phyloP scores from a whole-genome alignment of 2,329 filamentous ascomycete species.

The Botryotinia narcissicola region DNA sequence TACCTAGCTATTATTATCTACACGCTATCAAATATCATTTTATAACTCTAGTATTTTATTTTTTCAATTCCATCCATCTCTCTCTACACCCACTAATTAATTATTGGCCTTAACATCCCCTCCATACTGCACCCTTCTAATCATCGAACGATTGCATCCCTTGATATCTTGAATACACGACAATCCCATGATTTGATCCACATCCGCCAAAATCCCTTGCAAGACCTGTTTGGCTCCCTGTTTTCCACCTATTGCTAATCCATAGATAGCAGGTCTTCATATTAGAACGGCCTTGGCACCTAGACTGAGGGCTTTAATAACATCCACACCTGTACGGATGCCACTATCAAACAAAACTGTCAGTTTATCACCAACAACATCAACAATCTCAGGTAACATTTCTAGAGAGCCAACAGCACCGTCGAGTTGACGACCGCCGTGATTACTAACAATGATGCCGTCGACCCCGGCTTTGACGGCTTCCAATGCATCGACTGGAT shows the following conservation, averaged over 20 bases:
- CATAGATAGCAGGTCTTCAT: slow-evolving; percentile 57
- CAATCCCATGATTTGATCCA: slow-evolving; percentile 56
- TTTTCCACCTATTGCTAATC: slow-evolving; percentile 52
- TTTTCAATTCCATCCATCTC: too few species aligned
- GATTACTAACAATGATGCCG: slow-evolving; percentile 57
- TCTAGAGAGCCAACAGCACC: slow-evolving; percentile 54
- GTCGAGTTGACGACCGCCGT: slow-evolving; percentile 56
- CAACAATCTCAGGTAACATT: slow-evolving; percentile 58
- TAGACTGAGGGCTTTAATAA: slow-evolving; percentile 56
- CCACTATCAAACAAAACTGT: slow-evolving; percentile 61
- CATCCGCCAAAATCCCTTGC: slow-evolving; percentile 50
- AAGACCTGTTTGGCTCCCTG: slow-evolving; percentile 53
- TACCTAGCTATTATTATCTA: neutral
- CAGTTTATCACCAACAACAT: slow-evolving; percentile 58
- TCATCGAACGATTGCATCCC: slow-evolving; percentile 31
- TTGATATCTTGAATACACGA: slow-evolving; percentile 45
- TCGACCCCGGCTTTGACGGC: slow-evolving; percentile 47
- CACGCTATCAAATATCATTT: neutral
- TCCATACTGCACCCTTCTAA: slow-evolving; percentile 31
- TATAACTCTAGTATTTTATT: rapidly evolving
- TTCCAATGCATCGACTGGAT: slow-evolving; percentile 48
- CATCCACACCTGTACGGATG: slow-evolving; percentile 53
- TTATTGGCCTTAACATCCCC: slow-evolving; percentile 33
- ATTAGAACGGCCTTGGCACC: slow-evolving; percentile 57
- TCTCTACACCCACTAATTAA: slow-evolving; percentile 15